Evolutionary conservation across 2,329 filamentous ascomycete genomes (phyloP).

Genomic region (Dothistroma pini): DNA sequence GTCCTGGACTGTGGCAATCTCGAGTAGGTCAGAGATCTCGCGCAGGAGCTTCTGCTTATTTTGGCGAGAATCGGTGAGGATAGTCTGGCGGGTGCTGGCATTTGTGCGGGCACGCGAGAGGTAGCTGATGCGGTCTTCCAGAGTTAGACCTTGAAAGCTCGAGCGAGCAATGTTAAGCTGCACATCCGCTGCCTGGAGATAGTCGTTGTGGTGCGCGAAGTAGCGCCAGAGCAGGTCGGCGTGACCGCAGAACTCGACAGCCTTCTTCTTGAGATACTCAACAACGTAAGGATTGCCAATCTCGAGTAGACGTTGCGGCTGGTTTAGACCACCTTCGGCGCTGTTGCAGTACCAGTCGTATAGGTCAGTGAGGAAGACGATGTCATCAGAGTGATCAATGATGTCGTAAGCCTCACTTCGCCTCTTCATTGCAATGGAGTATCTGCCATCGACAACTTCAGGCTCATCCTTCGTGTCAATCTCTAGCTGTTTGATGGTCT

Average conservation of each 20-base stretch:
- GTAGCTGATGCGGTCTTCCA: conserved; percentile 83
- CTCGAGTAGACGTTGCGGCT: conserved; percentile 78
- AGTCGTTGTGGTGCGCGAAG: conserved; percentile 78
- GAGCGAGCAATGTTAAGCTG: conserved; percentile 80
- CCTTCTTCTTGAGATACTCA: conserved; percentile 76
- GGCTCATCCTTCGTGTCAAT: conserved; percentile 64
- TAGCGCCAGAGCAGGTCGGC: conserved; percentile 92
- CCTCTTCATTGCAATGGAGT: conserved; percentile 71
- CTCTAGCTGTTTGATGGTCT: conserved; percentile 76
- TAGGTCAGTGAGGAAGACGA: conserved; percentile 93
- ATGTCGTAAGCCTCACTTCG: conserved; percentile 85
- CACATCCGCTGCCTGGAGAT: conserved; percentile 81
- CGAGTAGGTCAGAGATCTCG: conserved; percentile 78
- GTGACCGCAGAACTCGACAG: conserved; percentile 66
- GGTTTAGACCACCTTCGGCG: conserved; percentile 64
- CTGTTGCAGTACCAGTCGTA: conserved; percentile 79
- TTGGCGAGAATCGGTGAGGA: conserved; percentile 56
- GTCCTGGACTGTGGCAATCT: conserved; percentile 92
- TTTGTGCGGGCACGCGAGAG: conserved; percentile 90
- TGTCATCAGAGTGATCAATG: conserved; percentile 81
- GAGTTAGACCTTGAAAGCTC: conserved; percentile 65
- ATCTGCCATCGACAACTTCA: conserved; percentile 71
- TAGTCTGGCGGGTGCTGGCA: conserved; percentile 75
- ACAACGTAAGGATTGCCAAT: conserved; percentile 83
- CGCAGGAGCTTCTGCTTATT: conserved; percentile 81